Evolutionary conservation across 768 basidiomycete species (phyloP).

Genomic region (Sporobolomyces phaffii): DNA sequence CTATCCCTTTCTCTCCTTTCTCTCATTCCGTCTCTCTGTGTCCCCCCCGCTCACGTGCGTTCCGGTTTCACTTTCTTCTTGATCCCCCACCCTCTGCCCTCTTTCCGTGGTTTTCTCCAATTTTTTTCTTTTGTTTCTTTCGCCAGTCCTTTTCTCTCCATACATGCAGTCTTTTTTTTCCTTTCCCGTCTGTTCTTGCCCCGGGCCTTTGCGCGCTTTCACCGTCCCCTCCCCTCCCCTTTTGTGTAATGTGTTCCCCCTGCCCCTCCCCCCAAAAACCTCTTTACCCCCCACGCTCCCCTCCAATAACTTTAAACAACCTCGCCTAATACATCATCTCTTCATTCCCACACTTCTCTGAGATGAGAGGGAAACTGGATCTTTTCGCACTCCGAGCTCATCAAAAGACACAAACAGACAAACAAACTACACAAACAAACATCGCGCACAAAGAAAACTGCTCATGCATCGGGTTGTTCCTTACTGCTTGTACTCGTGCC

Average conservation of each 20-base stretch:
- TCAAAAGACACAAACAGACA: neutral
- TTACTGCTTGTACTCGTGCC: constrained; percentile 12
- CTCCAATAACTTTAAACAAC: neutral
- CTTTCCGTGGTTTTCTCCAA: no score
- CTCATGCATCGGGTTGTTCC: neutral
- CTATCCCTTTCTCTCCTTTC: neutral
- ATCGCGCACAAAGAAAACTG: neutral
- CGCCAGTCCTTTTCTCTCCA: no score
- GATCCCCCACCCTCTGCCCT: no score
- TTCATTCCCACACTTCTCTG: no score
- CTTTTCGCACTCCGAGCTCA: no score
- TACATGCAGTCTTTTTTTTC: neutral
- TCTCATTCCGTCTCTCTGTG: neutral
- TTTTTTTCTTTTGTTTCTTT: neutral
- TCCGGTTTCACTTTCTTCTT: no score
- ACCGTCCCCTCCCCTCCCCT: neutral
- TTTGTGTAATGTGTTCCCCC: neutral
- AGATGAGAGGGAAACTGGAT: no score
- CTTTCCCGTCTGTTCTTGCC: neutral
- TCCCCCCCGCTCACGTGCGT: no score
- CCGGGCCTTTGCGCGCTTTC: no score
- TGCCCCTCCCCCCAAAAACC: neutral
- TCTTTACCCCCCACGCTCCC: neutral
- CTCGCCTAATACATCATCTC: no score
- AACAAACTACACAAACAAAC: neutral